Evolutionary conservation across 176 grass and related monocot species (phyloP).

Genomic region (Typha latifolia): DNA sequence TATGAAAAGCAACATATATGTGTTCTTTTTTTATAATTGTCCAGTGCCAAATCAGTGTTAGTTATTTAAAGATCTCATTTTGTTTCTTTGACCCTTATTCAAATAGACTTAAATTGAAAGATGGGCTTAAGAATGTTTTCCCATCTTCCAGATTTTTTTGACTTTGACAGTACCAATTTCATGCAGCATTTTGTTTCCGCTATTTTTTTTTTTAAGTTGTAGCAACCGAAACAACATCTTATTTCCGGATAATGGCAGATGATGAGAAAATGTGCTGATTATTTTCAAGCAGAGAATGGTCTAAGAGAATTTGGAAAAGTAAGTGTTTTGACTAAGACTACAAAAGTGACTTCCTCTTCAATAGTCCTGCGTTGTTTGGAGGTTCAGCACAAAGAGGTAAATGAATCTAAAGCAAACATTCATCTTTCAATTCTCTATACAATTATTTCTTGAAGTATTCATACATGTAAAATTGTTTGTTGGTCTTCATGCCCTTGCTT

Average conservation of each 20-base stretch:
- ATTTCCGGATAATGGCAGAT: conserved; percentile 46
- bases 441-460: too few relatives aligned
- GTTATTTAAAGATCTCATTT: too few relatives aligned
- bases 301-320: conserved; percentile 55
- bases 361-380: conserved; percentile 60
- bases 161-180: too few relatives aligned
- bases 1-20: neutral
- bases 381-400: conserved; percentile 56
- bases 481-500: neutral
- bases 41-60: neutral
- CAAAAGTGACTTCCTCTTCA: conserved; percentile 15
- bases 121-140: too few relatives aligned
- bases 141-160: too few relatives aligned
- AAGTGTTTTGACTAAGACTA: conserved; percentile 30
- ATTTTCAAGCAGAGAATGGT: conserved; percentile 43
- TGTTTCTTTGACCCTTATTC: too few relatives aligned
- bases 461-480: neutral
- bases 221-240: conserved; percentile 1
- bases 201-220: neutral
- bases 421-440: neutral
- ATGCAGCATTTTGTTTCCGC: too few relatives aligned
- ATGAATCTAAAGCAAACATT: neutral
- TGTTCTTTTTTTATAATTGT: neutral
- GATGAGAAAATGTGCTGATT: conserved; percentile 52
- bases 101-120: too few relatives aligned